Evolutionary conservation across 1,139 yeast genomes (phyloP).

Genomic region (Suhomyces chickasaworum): DNA sequence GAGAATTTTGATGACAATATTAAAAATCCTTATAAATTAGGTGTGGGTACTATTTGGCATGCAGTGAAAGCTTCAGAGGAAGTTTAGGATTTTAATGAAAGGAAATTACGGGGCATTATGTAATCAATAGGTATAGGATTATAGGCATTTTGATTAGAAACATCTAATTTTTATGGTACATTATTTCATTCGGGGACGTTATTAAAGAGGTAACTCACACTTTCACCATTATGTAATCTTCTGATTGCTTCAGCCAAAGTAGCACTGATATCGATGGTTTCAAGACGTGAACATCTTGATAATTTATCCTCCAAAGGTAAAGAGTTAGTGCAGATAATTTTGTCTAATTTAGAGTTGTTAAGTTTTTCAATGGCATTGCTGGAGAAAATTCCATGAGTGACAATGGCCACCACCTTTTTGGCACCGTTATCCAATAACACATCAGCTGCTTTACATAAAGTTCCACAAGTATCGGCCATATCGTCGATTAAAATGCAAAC

Average conservation of each 20-base stretch:
- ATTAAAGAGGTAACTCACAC: constrained; percentile 86
- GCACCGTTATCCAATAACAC: constrained; percentile 63
- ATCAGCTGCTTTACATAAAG: constrained; percentile 76
- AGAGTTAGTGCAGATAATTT: constrained; percentile 74
- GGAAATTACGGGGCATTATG: not conserved
- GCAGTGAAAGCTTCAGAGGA: constrained; percentile 50
- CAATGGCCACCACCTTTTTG: constrained; percentile 73
- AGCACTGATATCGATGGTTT: constrained; percentile 70
- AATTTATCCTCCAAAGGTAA: constrained; percentile 65
- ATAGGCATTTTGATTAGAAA: not conserved
- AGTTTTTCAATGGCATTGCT: constrained; percentile 68
- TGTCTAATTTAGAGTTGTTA: constrained; percentile 56
- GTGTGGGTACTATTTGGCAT: constrained; percentile 53
- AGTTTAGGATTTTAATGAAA: not conserved
- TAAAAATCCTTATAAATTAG: constrained; percentile 52
- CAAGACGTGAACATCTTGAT: constrained; percentile 54
- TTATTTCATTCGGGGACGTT: constrained; percentile 45
- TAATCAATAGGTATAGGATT: not conserved
- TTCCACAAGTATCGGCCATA: constrained; percentile 87
- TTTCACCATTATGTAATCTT: constrained; percentile 89
- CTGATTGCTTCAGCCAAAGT: constrained; percentile 79
- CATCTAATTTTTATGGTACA: not conserved
- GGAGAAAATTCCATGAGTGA: constrained; percentile 78
- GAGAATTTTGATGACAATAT: constrained; percentile 31
- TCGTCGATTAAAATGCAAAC: constrained; percentile 75